Percentiles rank a stretch among this genome's conserved stretches.
Conservation (phyloP, 2,329 filamentous ascomycete genomes). For the Aspergillus fumigatus region DNA sequence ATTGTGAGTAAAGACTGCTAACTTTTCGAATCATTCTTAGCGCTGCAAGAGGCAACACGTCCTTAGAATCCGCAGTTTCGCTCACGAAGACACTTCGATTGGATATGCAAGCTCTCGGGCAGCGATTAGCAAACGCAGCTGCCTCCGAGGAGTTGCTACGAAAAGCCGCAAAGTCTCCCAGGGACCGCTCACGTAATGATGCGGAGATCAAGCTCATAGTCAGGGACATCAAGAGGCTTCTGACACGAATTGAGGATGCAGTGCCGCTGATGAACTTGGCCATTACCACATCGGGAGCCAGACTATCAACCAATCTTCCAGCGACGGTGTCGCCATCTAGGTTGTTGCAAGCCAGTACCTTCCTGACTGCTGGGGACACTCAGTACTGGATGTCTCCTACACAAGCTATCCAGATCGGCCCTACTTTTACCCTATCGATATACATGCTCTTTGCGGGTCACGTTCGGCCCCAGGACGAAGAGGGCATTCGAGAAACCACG, state of each 20-base stretch:
- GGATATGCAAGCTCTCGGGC: constrained; percentile 76
- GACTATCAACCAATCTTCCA: constrained; percentile 72
- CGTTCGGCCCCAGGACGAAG: constrained; percentile 52
- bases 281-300: constrained; percentile 89
- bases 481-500: constrained; percentile 61
- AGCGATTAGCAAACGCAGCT: constrained; percentile 67
- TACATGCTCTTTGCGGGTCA: constrained; percentile 95
- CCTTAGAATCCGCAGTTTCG: constrained; percentile 76
- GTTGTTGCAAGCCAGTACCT: constrained; percentile 85
- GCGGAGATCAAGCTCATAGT: constrained; percentile 67
- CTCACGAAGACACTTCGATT: constrained; percentile 77
- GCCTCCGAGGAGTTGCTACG: constrained; percentile 49
- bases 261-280: constrained; percentile 89
- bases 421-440: constrained; percentile 77
- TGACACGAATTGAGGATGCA: constrained; percentile 79
- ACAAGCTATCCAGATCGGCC: constrained; percentile 73
- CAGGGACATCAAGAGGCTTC: constrained; percentile 66
- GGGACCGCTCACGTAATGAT: constrained; percentile 53
- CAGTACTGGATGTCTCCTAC: constrained; percentile 66
- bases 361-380: constrained; percentile 80
- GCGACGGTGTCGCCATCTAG: constrained; percentile 84
- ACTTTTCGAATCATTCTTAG: constrained; percentile 26
- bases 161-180: constrained; percentile 32
- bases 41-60: constrained; percentile 69
- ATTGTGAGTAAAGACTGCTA: not conserved